These are phyloP conservation scores for Tilletia caries DNA, from an alignment of 1,284 basidiomycete species.

Conservation along the genomic window DNA sequence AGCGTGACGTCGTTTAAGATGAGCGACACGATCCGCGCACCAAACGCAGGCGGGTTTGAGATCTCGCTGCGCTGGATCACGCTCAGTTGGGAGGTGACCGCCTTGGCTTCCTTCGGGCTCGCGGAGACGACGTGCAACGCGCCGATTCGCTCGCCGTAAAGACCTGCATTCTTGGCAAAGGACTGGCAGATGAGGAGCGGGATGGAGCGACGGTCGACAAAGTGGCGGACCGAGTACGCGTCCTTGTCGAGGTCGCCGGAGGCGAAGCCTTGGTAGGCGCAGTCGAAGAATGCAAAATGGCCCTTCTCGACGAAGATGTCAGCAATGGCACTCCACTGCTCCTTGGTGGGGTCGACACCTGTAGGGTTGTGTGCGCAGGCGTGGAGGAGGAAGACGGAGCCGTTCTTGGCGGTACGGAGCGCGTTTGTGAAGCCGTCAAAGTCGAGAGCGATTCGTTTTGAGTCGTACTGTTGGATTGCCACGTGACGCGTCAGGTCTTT, in stretches of 20 bases:
- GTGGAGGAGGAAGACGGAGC: slow-evolving; percentile 83
- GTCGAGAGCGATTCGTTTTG: slow-evolving; percentile 82
- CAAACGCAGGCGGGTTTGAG: slow-evolving; percentile 84
- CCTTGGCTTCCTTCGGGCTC: slow-evolving; percentile 28
- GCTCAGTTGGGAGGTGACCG: slow-evolving; percentile 65
- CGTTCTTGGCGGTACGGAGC: slow-evolving; percentile 61
- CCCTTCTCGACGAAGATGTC: slow-evolving; percentile 70
- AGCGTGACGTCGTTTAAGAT: slow-evolving; percentile 63
- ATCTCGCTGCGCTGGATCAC: slow-evolving; percentile 86
- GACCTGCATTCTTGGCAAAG: slow-evolving; percentile 94
- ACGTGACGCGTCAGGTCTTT: background rate
- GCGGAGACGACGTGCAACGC: slow-evolving; percentile 56
- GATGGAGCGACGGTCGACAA: slow-evolving; percentile 66
- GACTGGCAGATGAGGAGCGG: slow-evolving; percentile 85
- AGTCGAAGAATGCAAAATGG: slow-evolving; percentile 91
- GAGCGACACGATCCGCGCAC: slow-evolving; percentile 71
- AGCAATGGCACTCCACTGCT: slow-evolving; percentile 81
- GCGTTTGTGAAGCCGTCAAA: slow-evolving; percentile 70
- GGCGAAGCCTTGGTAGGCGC: slow-evolving; percentile 88
- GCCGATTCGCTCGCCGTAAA: slow-evolving; percentile 74
- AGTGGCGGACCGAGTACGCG: slow-evolving; percentile 90
- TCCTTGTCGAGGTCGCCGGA: slow-evolving; percentile 83
- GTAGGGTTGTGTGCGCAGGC: slow-evolving; percentile 96
- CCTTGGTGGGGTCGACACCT: slow-evolving; percentile 80
- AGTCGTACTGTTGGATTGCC: slow-evolving; percentile 63